These are phyloP conservation scores for Ganoderma multipileum DNA, from an alignment of 1,284 basidiomycete genomes.

Conservation along the genomic window DNA sequence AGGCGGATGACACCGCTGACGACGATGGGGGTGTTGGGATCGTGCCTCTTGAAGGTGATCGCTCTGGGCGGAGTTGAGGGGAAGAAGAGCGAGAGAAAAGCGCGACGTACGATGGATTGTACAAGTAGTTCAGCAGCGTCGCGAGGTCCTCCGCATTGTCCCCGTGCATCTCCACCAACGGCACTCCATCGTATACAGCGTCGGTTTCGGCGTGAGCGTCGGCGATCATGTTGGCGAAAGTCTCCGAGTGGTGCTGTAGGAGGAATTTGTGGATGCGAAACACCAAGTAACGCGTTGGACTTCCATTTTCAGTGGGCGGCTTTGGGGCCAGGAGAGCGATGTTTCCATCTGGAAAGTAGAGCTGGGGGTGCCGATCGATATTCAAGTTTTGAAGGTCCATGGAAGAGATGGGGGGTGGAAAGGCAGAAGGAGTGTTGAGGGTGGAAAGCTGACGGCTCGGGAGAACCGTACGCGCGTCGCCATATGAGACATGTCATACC, in stretches of 20 bases:
- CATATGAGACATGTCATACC: not conserved
- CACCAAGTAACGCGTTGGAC: conserved; percentile 33
- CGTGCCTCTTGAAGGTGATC: conserved; percentile 21
- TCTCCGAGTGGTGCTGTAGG: conserved; percentile 65
- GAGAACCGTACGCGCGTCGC: not conserved
- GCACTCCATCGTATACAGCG: conserved; percentile 28
- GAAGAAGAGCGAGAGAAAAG: not conserved
- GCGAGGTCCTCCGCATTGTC: conserved; percentile 31
- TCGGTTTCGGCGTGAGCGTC: conserved; percentile 43
- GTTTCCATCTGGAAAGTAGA: conserved; percentile 76
- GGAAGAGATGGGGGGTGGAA: not conserved
- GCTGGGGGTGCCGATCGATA: conserved; percentile 53
- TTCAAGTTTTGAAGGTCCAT: not conserved
- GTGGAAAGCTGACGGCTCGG: too few relatives aligned
- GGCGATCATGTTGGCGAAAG: conserved; percentile 72
- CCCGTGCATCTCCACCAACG: conserved; percentile 21
- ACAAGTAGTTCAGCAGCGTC: conserved; percentile 62
- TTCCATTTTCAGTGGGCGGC: conserved; percentile 36
- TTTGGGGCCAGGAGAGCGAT: conserved; percentile 60
- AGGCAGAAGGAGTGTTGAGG: not conserved
- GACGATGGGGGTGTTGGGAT: conserved; percentile 30
- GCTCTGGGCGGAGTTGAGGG: not conserved
- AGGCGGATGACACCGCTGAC: conserved; percentile 65
- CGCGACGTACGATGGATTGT: conserved; percentile 40
- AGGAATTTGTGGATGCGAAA: conserved; percentile 75